Conservation (phyloP, 2,329 filamentous ascomycete genomes). For the Microascus cirrosus region DNA sequence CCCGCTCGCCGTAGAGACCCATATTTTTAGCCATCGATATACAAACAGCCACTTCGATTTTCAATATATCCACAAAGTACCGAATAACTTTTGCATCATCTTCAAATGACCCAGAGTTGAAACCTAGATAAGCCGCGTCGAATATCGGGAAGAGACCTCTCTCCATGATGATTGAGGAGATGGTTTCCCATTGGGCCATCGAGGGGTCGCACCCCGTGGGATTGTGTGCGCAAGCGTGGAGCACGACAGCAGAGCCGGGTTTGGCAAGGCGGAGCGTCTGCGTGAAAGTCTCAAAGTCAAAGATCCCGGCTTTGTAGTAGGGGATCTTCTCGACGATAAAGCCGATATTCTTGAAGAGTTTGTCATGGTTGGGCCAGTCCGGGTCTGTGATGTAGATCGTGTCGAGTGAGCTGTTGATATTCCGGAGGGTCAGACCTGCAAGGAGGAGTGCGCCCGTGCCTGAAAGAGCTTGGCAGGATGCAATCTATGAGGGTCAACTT, state of each 20-base stretch:
- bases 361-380: background rate
- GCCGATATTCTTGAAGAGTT: background rate
- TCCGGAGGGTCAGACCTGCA: background rate
- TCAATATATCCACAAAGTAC: background rate
- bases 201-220: background rate
- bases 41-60: background rate
- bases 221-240: background rate
- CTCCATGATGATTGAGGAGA: background rate
- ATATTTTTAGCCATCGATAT: background rate
- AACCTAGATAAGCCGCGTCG: background rate
- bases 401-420: background rate
- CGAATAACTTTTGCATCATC: background rate
- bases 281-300: background rate
- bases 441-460: background rate
- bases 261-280: background rate
- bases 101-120: background rate
- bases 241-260: background rate
- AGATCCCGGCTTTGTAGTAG: background rate
- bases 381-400: background rate
- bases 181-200: background rate
- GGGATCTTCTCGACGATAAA: background rate
- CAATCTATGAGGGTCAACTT: background rate
- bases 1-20: background rate
- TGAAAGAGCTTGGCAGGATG: background rate
- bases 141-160: background rate